phyloP scores from a whole-genome alignment of 108 stramenopile species.

The Nitzschia palea region DNA sequence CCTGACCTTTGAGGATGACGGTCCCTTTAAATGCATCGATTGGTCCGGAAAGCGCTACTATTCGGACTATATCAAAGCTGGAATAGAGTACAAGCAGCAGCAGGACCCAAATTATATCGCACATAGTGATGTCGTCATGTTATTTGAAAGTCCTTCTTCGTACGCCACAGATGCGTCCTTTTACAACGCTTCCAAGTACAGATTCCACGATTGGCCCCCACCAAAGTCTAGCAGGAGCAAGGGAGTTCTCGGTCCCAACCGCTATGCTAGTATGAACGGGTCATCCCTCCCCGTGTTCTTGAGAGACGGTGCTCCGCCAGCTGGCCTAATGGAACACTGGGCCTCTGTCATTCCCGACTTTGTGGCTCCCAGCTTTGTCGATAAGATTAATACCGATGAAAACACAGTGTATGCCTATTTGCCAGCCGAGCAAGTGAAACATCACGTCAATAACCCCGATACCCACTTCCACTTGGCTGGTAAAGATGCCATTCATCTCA shows the following conservation, averaged over 20 bases:
- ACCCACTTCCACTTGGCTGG: constrained; percentile 40
- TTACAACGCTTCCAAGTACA: constrained; percentile 18
- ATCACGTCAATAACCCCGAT: constrained; percentile 37
- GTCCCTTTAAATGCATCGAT: constrained; percentile 6
- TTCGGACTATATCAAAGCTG: constrained; percentile 40
- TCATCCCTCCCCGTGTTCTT: constrained; percentile 20
- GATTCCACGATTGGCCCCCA: constrained; percentile 39
- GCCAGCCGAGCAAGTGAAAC: constrained; percentile 28
- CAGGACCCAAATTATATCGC: not conserved
- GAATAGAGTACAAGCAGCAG: constrained; percentile 17
- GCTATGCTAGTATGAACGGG: constrained; percentile 32
- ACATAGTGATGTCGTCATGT: constrained; percentile 19
- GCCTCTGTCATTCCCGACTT: constrained; percentile 9
- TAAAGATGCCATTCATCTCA: constrained; percentile 37
- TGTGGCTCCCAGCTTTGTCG: constrained; percentile 15
- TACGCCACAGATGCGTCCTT: constrained; percentile 14
- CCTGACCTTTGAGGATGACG: not conserved
- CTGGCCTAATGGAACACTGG: constrained; percentile 35
- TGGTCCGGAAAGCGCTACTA: constrained; percentile 27
- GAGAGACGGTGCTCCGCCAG: constrained; percentile 12
- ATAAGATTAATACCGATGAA: constrained; percentile 15
- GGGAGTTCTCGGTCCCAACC: constrained; percentile 29
- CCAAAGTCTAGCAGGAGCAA: constrained; percentile 14
- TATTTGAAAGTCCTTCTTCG: constrained; percentile 38
- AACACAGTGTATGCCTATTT: constrained; percentile 28